Evolutionary conservation across 2,329 filamentous ascomycete genomes (phyloP), one percentile per base, ranked within the genome.

Genomic region (Claviceps monticola): DNA sequence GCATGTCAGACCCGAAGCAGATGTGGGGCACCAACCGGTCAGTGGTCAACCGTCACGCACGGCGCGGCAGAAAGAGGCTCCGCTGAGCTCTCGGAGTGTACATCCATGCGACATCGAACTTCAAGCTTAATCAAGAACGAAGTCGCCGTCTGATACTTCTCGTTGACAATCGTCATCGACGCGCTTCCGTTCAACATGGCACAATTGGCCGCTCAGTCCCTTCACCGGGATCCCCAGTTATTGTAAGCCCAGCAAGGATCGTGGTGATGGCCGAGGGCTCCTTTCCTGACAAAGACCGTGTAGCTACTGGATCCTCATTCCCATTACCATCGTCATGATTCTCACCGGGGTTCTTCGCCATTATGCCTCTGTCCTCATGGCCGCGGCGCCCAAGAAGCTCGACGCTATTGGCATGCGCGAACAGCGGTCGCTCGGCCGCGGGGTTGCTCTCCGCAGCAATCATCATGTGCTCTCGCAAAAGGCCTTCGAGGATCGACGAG

Each of bases 231-330:
- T 85, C 91, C 93, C 64, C 90, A 95, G 71, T 77, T 98, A 58
- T 95, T 98, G 93, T 97, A 74, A 66, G 87, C 69, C 4, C 16
- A 17, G 29, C 36, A 26, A 7, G 5, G n/a, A 6, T 29, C 9
- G 21, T 11, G 42, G 19, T 26, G 14, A 41, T 19, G 13, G 36
- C n/a, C 14, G 17, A 38, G 26, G 19, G 21, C 29, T 34, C 29
- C 21, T 13, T 11, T 43, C 37, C 48, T 53, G 23, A 53, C 49
- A 13, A 38, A 3, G 16, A 11, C 9, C 54, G 51, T 34, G 9
- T 62, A 98, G 93, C 73, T 97, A 96, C 77, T 98, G 93, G 93
- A 98, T 98, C 70, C 78, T 98, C 55, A 84, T 96, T 57, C 93
- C 93, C 56, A 98, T 98, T 68, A 95, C 91, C 46, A 78, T 95